Evolutionary conservation across 202 grass and related monocot species (phyloP).

Genomic region (Digitaria exilis): DNA sequence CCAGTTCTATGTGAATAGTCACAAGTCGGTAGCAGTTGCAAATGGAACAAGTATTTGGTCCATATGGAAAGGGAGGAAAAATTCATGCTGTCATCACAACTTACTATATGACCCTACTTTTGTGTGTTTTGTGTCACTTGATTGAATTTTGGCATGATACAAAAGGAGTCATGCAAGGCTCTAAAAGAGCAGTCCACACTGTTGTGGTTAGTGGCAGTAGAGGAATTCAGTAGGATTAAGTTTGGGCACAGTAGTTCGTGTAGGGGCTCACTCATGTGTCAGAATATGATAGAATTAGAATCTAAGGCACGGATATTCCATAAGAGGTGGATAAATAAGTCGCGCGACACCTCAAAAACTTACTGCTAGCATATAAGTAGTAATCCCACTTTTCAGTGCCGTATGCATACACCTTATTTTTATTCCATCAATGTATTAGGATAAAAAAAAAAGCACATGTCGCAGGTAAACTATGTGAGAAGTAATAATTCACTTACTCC

Average conservation of each 20-base stretch:
- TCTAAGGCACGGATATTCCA: background rate
- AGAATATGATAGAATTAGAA: background rate
- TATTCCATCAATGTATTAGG: slow-evolving; percentile 29
- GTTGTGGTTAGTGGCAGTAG: background rate
- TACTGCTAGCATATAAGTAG: slow-evolving; percentile 4
- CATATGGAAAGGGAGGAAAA: background rate
- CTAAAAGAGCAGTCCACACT: background rate
- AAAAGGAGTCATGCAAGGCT: background rate
- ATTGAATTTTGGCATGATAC: background rate
- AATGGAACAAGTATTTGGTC: background rate
- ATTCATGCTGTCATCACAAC: background rate
- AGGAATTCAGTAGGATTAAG: background rate
- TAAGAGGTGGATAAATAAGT: background rate
- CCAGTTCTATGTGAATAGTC: background rate
- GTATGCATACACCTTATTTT: background rate
- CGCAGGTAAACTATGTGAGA: slow-evolving; percentile 10
- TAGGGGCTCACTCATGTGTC: background rate
- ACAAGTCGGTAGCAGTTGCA: background rate
- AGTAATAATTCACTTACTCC: slow-evolving; percentile 62
- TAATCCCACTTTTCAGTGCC: background rate
- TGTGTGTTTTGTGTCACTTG: background rate
- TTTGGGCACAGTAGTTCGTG: background rate
- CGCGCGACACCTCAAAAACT: background rate
- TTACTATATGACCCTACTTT: background rate
- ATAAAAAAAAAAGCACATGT: slow-evolving; percentile 23